Base-by-base conservation (phyloP, 2,329 filamentous ascomycete species). In the Fusarium transvaalense region DNA sequence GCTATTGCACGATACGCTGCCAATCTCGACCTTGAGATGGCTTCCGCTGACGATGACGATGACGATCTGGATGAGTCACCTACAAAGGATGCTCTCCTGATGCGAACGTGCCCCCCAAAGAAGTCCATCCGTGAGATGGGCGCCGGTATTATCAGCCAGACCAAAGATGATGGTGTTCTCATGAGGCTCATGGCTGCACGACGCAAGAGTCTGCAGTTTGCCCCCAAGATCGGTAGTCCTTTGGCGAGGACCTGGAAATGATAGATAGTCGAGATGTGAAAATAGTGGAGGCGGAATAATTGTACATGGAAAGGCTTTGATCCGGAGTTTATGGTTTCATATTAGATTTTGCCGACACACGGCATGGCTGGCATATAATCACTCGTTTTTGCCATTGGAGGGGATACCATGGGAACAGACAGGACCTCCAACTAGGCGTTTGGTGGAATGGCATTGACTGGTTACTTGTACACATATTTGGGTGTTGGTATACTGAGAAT, bases 131-230 rank as follows among this genome's bases (percentile, higher is more conserved):
- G 71, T 35, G 78, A 83, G 54, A 74, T 85, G 50, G 83, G 82
- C 14, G 74, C 78, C 7, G 82, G 82, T 1, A 76, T 86, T 6
- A 74, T 88, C 56, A 79, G 77, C 57, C 78, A 77, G 50, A 81
- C 85, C 51, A 86, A 86, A 78, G 85, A 89, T 72, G 82, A 86
- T 72, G 82, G 81, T 21, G 82, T 91, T 56, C 80, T 88, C 64
- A 84, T 87, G 78, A 84, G 89, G 47, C 80, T 94, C 64, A 88
- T 92, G 84, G 88, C 90, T 13, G 91, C 91, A 1, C 84, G 91
- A 64, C 85, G 92, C 64, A 93, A 92, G 86, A 95, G 91, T 75
- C 77, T 93, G 77, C 91, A 92, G 75, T 93, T 90, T 81, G 91
- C 91, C 32, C 92, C 92, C 31, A 91, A 91, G 79, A 81, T 93